A percentile compares a stretch with the other conserved stretches of the same genome.
phyloP scores from a whole-genome alignment of 371 early-diverging fungal genomes.

The Rhizopus stolonifer region DNA sequence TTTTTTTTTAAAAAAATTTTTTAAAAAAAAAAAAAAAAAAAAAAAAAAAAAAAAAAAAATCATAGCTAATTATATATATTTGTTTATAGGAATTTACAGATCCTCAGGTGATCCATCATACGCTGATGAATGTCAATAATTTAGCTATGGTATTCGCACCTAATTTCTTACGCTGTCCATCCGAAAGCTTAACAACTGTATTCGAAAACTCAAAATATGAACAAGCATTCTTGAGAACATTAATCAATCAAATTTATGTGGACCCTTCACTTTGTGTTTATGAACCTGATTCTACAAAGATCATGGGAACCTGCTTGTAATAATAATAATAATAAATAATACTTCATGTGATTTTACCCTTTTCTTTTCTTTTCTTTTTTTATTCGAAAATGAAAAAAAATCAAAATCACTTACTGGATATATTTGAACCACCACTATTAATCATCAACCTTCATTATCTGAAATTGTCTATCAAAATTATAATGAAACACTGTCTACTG shows the following conservation, averaged over 20 bases:
- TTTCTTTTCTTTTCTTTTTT: background rate
- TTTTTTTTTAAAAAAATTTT: no score
- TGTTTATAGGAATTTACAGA: constrained; percentile 66
- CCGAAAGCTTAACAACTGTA: constrained; percentile 71
- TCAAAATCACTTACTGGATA: constrained; percentile 11
- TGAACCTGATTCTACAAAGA: constrained; percentile 9
- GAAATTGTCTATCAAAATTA: constrained; percentile 25
- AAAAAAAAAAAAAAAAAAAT: no score
- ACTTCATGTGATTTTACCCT: no score
- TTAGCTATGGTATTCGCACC: constrained; percentile 97
- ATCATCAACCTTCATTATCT: constrained; percentile 24
- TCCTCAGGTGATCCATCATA: constrained; percentile 63
- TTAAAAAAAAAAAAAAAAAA: no score
- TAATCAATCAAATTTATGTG: constrained; percentile 30
- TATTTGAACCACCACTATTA: constrained; percentile 20
- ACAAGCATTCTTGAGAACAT: constrained; percentile 44
- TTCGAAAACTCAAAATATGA: constrained; percentile 83
- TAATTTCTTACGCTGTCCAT: constrained; percentile 87
- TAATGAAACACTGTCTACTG: background rate
- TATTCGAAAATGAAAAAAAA: no score
- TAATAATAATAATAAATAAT: no score
- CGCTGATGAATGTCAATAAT: constrained; percentile 88
- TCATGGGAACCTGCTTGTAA: constrained; percentile 2
- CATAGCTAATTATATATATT: no score
- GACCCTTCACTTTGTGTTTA: constrained; percentile 28